Base-by-base conservation (phyloP, 768 basidiomycete genomes). In the Tylopilus intermedius region DNA sequence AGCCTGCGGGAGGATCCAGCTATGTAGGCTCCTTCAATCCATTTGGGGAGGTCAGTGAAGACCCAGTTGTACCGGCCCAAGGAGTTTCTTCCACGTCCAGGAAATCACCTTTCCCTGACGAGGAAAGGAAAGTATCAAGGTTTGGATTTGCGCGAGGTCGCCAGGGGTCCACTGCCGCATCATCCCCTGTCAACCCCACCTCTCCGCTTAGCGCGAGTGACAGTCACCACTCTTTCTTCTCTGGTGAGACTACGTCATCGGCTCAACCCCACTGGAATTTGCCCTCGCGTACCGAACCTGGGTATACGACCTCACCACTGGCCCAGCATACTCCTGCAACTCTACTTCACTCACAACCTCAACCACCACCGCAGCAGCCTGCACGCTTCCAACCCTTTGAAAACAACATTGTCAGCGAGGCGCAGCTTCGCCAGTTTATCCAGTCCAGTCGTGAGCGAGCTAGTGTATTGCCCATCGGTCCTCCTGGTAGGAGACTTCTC, bases 11-110 rank as follows among this genome's bases (percentile, higher is more conserved):
- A 45, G 71, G 72, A 22, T 72, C 79, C 3, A 76, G 75, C 57
- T 90, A 90, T 62, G 74, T 81, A 4, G 88, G 88, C 0, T 81
- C 85, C 4, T 90, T 91, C 64, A 86, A 92, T 67, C 90, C 90
- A 0, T 92, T 92, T 59, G 82, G 80, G 9, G 87, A 90, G 51
- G 57, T 63, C 11, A 67, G 55, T 18, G 83, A 86, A 11, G 82
- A 82, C 10, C 58, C 68, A n/a, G 55, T 63, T 22, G 60, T 72
- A 18, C 66, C 61, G 15, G 56, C 64, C 24, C 61, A 53, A 60
- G 60, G 52, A 54, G 43, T 56, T 64, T 57, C 72, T 38, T 67
- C 74, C n/a, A 58, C 65, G 45, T 61, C 58, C n/a, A 52, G 62
- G 46, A 68, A 67, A 27, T 72, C 78, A 9, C 71, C 76, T 0